A percentile compares a stretch with the other conserved stretches of the same genome.
These are phyloP conservation scores for Prunus armeniaca DNA, from an alignment of 306 rosid genomes.

Conservation along the genomic window DNA sequence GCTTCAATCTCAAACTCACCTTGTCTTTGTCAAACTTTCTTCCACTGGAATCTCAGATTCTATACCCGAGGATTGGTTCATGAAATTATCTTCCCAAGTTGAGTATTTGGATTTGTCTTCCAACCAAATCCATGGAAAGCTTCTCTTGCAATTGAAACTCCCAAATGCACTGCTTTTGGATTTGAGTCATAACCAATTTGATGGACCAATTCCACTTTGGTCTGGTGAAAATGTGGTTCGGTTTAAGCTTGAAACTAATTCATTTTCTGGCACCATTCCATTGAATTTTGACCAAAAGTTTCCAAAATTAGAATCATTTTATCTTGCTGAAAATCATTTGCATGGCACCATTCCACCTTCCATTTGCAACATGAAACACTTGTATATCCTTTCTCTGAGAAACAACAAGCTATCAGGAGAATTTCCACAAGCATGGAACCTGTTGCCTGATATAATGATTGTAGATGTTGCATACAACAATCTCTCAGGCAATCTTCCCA, in stretches of 20 bases:
- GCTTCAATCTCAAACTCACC: constrained; percentile 2
- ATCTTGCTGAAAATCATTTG: neutral
- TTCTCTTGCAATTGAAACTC: too few species aligned
- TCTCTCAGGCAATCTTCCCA: neutral
- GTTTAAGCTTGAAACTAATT: neutral
- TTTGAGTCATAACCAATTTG: too few species aligned
- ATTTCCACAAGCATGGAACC: neutral
- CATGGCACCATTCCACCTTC: neutral
- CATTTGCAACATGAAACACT: neutral
- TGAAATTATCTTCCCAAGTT: too few species aligned
- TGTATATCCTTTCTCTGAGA: neutral
- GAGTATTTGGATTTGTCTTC: too few species aligned
- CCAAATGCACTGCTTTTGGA: too few species aligned
- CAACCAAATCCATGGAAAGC: too few species aligned
- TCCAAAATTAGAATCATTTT: neutral
- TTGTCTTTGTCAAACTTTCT: too few species aligned
- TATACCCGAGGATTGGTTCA: too few species aligned
- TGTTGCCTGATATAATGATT: rapidly evolving
- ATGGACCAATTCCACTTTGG: too few species aligned
- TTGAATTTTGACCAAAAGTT: neutral
- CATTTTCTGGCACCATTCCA: neutral
- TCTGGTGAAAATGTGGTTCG: too few species aligned
- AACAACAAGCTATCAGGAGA: neutral
- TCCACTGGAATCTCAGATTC: too few species aligned
- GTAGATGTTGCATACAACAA: neutral